These are phyloP conservation scores for Euryodendron excelsum DNA, from an alignment of 148 eudicot species.

Conservation along the genomic window DNA sequence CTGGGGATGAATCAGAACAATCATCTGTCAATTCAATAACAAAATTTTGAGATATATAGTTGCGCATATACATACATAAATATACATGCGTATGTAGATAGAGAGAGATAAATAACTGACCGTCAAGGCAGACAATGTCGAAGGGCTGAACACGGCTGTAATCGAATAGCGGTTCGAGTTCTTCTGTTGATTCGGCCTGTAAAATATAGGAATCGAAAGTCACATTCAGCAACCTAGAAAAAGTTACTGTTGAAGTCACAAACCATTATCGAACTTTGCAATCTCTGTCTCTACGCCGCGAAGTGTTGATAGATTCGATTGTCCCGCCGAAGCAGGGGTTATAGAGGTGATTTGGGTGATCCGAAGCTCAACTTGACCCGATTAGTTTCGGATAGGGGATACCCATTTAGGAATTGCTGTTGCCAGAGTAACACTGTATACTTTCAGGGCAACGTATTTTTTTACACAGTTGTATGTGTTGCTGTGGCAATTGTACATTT, in stretches of 20 bases:
- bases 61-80: not conserved
- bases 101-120: constrained; percentile 27
- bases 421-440: too few relatives aligned
- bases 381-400: too few relatives aligned
- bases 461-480: too few relatives aligned
- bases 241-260: not conserved
- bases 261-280: not conserved
- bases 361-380: too few relatives aligned
- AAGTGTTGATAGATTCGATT: not conserved
- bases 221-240: constrained; percentile 13
- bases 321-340: not conserved
- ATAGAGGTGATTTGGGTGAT: too few relatives aligned
- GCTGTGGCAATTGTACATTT: too few relatives aligned
- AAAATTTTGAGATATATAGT: not conserved
- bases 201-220: not conserved
- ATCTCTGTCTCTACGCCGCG: not conserved
- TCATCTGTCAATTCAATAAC: constrained; percentile 41
- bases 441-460: too few relatives aligned
- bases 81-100: not conserved
- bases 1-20: constrained; percentile 46
- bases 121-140: constrained; percentile 45
- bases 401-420: too few relatives aligned
- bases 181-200: constrained; percentile 57
- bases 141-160: constrained; percentile 77
- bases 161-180: constrained; percentile 87